These are phyloP conservation scores for Pseudonitzschia delicatissima DNA, from an alignment of 108 stramenopile species.

Conservation along the genomic window DNA sequence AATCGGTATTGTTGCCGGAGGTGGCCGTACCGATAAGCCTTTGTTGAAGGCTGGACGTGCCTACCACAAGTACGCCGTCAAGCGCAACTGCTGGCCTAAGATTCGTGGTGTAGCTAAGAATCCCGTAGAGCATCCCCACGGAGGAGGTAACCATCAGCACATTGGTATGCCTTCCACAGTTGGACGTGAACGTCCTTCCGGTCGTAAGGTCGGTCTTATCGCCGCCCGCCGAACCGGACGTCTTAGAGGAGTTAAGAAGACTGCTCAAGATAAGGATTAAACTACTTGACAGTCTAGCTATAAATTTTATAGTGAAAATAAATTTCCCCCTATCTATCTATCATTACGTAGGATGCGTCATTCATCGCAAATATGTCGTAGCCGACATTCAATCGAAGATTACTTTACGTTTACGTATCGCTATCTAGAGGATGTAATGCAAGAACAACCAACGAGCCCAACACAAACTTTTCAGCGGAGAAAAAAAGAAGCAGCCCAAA, in stretches of 20 bases:
- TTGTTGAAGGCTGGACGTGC: conserved; percentile 99
- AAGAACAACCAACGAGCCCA: too few species aligned
- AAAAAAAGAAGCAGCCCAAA: too few species aligned
- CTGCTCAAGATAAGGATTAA: conserved; percentile 91
- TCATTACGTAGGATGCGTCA: background rate
- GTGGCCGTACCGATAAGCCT: conserved; percentile 99
- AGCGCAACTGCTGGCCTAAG: conserved; percentile 99
- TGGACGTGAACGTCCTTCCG: conserved; percentile 84
- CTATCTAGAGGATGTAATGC: too few species aligned
- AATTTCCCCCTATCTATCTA: background rate
- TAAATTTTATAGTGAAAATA: background rate
- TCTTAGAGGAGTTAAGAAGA: conserved; percentile 97
- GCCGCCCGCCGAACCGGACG: conserved; percentile 99
- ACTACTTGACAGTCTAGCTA: background rate
- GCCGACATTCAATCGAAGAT: too few species aligned
- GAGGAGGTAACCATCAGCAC: conserved; percentile 99
- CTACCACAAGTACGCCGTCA: conserved; percentile 99
- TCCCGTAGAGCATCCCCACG: conserved; percentile 99
- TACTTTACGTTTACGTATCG: too few species aligned
- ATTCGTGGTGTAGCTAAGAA: conserved; percentile 99
- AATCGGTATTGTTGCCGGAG: conserved; percentile 98
- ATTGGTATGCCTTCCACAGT: conserved; percentile 98
- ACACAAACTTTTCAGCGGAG: too few species aligned
- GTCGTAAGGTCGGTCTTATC: conserved; percentile 98
- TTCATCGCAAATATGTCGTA: too few species aligned